Conservation (phyloP, 164 flowering plant species). For the Vitis cinerea region DNA sequence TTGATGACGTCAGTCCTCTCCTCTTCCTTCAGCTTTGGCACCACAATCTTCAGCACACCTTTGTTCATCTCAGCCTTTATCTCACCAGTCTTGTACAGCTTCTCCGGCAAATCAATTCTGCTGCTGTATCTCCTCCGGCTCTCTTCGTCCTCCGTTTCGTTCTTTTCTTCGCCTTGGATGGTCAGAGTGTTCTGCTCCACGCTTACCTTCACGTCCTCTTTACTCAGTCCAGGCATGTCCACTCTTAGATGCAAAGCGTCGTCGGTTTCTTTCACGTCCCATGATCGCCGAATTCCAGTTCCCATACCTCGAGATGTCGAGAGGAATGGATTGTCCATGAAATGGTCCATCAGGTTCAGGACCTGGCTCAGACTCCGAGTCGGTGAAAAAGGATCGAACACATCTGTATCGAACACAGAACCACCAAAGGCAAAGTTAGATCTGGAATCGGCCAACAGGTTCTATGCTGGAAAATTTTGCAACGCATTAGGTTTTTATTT, state of each 20-base stretch:
- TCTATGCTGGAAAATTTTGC: too few species aligned
- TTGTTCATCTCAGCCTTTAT: constrained; percentile 46
- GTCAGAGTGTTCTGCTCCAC: constrained; percentile 36
- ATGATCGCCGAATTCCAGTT: constrained; percentile 39
- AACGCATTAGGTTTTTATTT: too few species aligned
- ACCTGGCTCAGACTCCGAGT: constrained; percentile 63
- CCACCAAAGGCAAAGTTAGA: too few species aligned
- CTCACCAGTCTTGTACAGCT: constrained; percentile 17
- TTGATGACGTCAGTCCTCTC: constrained; percentile 18
- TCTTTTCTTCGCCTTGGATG: constrained; percentile 24
- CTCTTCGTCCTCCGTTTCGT: constrained; percentile 14
- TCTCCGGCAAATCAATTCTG: constrained; percentile 26
- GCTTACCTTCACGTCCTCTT: constrained; percentile 28
- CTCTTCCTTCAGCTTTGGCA: constrained; percentile 29
- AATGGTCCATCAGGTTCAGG: constrained; percentile 71
- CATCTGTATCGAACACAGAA: constrained; percentile 33
- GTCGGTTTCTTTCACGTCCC: constrained; percentile 65
- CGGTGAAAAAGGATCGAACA: constrained; percentile 63
- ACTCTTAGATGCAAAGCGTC: constrained; percentile 28
- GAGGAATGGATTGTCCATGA: constrained; percentile 47
- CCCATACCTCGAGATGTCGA: constrained; percentile 36
- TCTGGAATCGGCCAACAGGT: too few species aligned
- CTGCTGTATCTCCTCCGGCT: constrained; percentile 19
- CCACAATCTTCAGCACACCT: constrained; percentile 30
- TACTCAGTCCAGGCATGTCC: constrained; percentile 40